Conservation (phyloP, 208 protist species). For the Acanthamoeba rhysodes region DNA sequence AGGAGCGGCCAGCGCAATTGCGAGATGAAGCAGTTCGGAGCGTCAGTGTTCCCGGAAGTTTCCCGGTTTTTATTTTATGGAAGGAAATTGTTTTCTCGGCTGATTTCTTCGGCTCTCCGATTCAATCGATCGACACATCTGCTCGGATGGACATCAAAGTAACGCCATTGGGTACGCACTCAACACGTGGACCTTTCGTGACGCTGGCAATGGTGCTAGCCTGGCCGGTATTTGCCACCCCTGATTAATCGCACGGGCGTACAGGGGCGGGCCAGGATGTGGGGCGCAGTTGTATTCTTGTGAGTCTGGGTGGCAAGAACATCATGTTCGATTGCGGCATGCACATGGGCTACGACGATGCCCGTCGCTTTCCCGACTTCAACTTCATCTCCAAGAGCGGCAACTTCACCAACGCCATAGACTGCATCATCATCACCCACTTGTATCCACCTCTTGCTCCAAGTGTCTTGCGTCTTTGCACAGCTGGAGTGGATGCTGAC, state of each 20-base stretch:
- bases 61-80: not conserved
- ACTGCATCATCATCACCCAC: constrained; percentile 92
- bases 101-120: not conserved
- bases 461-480: not conserved
- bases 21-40: not conserved
- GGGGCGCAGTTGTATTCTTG: constrained; percentile 91
- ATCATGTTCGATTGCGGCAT: constrained; percentile 96
- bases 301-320: constrained; percentile 92
- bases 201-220: not conserved
- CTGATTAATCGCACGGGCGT: not conserved
- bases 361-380: constrained; percentile 94
- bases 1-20: not conserved
- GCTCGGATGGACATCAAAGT: constrained; percentile 8
- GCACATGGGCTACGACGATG: constrained; percentile 94
- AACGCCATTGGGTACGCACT: not conserved
- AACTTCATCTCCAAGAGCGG: constrained; percentile 88
- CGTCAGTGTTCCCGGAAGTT: not conserved
- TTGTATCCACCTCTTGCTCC: constrained; percentile 85
- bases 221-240: not conserved
- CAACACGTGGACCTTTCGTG: not conserved
- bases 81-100: not conserved
- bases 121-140: not conserved
- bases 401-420: constrained; percentile 81
- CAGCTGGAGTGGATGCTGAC: not conserved
- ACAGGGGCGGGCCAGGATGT: constrained; percentile 92